Conservation (phyloP, 139 green algal species). For the Bryopsis sp. region DNA sequence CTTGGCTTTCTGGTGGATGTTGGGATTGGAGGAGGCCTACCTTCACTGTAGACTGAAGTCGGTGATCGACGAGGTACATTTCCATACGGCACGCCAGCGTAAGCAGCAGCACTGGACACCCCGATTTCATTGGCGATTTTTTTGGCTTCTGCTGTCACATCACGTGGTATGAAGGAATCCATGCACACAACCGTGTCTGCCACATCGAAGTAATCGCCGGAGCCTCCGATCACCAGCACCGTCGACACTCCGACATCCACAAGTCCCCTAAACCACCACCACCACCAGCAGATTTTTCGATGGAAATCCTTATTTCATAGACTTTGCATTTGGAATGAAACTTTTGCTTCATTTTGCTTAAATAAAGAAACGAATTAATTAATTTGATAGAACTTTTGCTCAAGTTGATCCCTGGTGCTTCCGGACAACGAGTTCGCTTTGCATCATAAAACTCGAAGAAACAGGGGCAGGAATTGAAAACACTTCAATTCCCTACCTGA, state of each 20-base stretch:
- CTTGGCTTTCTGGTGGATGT: no score
- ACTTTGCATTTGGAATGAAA: no score
- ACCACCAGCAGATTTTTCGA: no score
- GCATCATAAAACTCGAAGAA: no score
- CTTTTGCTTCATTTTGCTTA: no score
- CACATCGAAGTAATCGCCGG: conserved; percentile 55
- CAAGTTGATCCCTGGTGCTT: conserved; percentile 17
- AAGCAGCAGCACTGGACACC: no score
- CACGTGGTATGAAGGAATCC: conserved; percentile 33
- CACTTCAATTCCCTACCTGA: no score
- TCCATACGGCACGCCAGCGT: not conserved
- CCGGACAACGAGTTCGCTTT: conserved; percentile 14
- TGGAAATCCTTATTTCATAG: no score
- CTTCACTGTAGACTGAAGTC: conserved; percentile 20
- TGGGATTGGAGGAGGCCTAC: no score
- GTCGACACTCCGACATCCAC: conserved; percentile 25
- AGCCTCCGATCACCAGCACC: conserved; percentile 51
- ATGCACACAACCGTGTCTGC: conserved; percentile 50
- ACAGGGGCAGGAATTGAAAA: no score
- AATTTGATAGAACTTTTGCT: not conserved
- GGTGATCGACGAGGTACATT: conserved; percentile 15
- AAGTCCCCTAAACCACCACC: conserved; percentile 19
- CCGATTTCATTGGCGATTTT: no score
- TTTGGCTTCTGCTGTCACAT: conserved; percentile 38
- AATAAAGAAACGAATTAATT: conserved; percentile 2